These are phyloP conservation scores for Fonsecaea monophora DNA, from an alignment of 2,329 filamentous ascomycete species.

Conservation along the genomic window DNA sequence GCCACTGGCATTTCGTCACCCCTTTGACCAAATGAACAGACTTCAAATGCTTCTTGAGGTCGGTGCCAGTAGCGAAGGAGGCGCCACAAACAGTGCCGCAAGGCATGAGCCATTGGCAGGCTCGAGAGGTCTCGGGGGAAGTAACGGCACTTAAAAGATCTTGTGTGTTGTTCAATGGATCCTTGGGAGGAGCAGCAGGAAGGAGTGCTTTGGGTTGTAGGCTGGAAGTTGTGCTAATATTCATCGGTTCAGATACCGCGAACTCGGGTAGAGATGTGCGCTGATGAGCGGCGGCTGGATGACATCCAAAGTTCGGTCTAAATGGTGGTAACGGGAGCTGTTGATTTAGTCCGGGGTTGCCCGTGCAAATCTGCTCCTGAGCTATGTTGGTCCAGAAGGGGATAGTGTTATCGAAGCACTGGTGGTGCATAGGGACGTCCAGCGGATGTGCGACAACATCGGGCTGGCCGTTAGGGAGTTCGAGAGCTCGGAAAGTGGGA, in stretches of 20 bases:
- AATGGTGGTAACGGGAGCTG: slow-evolving; percentile 33
- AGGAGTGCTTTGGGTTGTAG: neutral
- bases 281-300: slow-evolving; percentile 36
- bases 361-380: slow-evolving; percentile 30
- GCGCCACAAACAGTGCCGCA: slow-evolving; percentile 40
- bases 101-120: slow-evolving; percentile 41
- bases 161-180: slow-evolving; percentile 24
- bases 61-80: slow-evolving; percentile 36
- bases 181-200: neutral
- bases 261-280: slow-evolving; percentile 9
- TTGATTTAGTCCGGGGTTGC: slow-evolving; percentile 19
- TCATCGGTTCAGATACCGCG: neutral
- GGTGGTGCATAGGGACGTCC: slow-evolving; percentile 39
- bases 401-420: slow-evolving; percentile 30
- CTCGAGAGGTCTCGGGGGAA: slow-evolving; percentile 27
- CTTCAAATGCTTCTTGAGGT: slow-evolving; percentile 41
- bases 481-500: slow-evolving; percentile 16
- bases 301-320: slow-evolving; percentile 33
- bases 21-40: slow-evolving; percentile 38
- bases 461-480: slow-evolving; percentile 8
- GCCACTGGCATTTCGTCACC: slow-evolving; percentile 37
- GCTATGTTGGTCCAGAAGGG: slow-evolving; percentile 31
- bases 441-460: slow-evolving; percentile 28
- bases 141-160: slow-evolving; percentile 25
- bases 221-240: neutral